phyloP scores from a whole-genome alignment of 2,329 filamentous ascomycete species.

The Ophiostoma piceae region DNA sequence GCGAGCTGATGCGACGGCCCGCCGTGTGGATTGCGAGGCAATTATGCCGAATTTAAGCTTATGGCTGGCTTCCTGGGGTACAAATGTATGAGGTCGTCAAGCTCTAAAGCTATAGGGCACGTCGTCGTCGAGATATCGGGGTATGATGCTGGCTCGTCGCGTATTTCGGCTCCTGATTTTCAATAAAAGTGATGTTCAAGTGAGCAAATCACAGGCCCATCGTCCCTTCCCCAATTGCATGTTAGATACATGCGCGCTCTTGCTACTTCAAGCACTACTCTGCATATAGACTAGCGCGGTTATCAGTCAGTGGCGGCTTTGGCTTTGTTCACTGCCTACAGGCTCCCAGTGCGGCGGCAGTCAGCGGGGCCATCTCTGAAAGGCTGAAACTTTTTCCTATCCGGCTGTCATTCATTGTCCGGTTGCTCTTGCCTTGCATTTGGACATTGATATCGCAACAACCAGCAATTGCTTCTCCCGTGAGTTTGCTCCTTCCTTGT shows the following conservation, averaged over 20 bases:
- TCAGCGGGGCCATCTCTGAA: not conserved
- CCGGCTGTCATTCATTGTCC: slow-evolving; percentile 21
- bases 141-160: not conserved
- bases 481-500: slow-evolving; percentile 18
- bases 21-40: not conserved
- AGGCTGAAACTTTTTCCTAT: slow-evolving; percentile 29
- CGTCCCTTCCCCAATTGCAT: not conserved
- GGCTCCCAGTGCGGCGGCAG: not conserved
- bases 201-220: slow-evolving; percentile 7
- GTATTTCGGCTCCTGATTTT: slow-evolving; percentile 11
- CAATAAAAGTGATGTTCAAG: slow-evolving; percentile 5
- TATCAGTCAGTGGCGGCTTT: slow-evolving; percentile 1
- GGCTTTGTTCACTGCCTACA: not conserved
- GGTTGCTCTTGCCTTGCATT: slow-evolving; percentile 15
- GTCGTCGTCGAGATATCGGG: not conserved
- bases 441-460: slow-evolving; percentile 6
- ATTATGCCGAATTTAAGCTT: not conserved
- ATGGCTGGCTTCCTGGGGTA: not conserved
- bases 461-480: slow-evolving; percentile 10
- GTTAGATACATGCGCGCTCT: not conserved
- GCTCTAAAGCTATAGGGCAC: not conserved
- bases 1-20: not conserved
- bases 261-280: not conserved
- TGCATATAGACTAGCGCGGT: not conserved
- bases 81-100: not conserved